Evolutionary conservation across 2,329 filamentous ascomycete species (phyloP).

Genomic region (Thelonectria olida): DNA sequence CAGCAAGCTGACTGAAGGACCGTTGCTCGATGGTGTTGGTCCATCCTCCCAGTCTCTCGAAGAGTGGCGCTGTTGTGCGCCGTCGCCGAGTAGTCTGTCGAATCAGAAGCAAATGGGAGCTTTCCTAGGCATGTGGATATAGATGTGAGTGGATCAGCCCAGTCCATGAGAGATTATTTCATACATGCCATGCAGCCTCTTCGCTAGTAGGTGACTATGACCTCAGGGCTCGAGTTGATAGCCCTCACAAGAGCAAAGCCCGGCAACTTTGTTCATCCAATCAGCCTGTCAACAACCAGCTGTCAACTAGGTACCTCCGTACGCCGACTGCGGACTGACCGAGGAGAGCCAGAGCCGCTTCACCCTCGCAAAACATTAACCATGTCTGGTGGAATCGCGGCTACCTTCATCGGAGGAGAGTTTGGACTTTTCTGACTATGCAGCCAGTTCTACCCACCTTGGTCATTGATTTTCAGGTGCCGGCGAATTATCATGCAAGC

Average conservation of each 20-base stretch:
- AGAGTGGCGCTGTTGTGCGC: slow-evolving; percentile 39
- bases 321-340: neutral
- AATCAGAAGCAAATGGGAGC: slow-evolving; percentile 39
- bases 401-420: neutral
- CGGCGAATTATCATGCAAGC: neutral
- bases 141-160: slow-evolving; percentile 35
- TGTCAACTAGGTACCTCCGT: no score
- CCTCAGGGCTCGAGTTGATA: neutral
- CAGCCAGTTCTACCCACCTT: no score
- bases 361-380: no score
- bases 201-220: no score
- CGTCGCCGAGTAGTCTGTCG: slow-evolving; percentile 33
- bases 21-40: slow-evolving; percentile 23
- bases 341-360: neutral
- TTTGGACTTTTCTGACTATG: neutral
- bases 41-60: slow-evolving; percentile 23
- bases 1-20: slow-evolving; percentile 25
- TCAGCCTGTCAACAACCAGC: no score
- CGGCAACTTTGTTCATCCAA: neutral
- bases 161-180: slow-evolving; percentile 43
- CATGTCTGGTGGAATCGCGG: no score
- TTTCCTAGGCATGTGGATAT: slow-evolving; percentile 41
- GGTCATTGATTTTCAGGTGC: neutral
- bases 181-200: slow-evolving; percentile 34
- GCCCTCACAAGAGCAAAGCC: slow-evolving; percentile 8